Evolutionary conservation across 1,284 basidiomycete species (phyloP).

Genomic region (Ceratobasidium sp.): DNA sequence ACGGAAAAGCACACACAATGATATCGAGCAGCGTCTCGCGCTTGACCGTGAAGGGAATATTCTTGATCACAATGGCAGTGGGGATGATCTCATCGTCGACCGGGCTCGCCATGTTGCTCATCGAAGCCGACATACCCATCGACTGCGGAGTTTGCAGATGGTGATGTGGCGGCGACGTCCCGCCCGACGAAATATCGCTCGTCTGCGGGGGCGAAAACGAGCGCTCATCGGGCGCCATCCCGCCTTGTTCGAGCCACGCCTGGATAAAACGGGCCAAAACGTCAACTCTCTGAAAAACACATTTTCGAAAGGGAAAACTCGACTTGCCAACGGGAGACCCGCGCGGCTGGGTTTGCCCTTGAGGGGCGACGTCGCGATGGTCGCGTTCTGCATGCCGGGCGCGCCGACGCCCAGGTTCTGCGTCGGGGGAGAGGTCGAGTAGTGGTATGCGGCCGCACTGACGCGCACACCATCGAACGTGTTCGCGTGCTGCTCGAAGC

Average conservation of each 20-base stretch:
- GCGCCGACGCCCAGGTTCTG: constrained; percentile 66
- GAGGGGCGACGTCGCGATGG: constrained; percentile 70
- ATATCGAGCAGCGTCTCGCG: constrained; percentile 95
- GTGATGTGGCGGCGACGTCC: constrained; percentile 71
- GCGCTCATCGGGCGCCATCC: constrained; percentile 71
- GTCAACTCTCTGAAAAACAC: constrained; percentile 28
- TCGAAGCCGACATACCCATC: constrained; percentile 62
- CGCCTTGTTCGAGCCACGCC: constrained; percentile 65
- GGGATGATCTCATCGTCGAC: constrained; percentile 94
- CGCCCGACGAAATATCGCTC: constrained; percentile 85
- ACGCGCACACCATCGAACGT: constrained; percentile 63
- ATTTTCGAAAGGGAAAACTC: constrained; percentile 44
- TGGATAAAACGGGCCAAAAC: constrained; percentile 46
- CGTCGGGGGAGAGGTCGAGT: constrained; percentile 63
- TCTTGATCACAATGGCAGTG: constrained; percentile 99
- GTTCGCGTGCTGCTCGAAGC: constrained; percentile 81
- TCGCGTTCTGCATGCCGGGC: constrained; percentile 50
- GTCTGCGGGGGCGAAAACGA: constrained; percentile 80
- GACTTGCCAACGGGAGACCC: constrained; percentile 71
- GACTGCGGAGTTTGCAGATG: constrained; percentile 64
- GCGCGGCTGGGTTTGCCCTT: constrained; percentile 74
- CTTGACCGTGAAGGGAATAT: constrained; percentile 98
- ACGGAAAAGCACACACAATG: constrained; percentile 67
- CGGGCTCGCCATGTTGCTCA: constrained; percentile 53
- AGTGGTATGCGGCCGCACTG: constrained; percentile 68